phyloP scores from a whole-genome alignment of 805 yeast species.

The Helenozyma rhizophorensis region DNA sequence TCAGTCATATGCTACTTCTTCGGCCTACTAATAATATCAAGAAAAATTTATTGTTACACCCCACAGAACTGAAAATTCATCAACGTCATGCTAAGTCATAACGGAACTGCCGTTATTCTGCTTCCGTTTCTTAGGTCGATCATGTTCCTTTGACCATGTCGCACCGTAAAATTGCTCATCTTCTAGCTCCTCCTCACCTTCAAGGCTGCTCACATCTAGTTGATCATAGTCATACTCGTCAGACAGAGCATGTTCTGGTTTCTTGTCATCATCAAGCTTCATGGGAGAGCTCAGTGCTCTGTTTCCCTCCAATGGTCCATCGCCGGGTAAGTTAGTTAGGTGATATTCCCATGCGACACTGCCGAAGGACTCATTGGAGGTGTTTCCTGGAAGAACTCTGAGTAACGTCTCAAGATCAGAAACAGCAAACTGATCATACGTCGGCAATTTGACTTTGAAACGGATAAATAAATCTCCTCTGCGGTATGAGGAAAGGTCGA shows the following conservation, averaged over 20 bases:
- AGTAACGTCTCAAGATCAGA: constrained; percentile 18
- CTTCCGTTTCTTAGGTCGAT: constrained; percentile 1
- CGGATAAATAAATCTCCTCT: constrained; percentile 37
- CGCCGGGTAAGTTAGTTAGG: constrained; percentile 10
- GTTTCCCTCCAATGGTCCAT: background rate
- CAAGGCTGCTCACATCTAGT: constrained; percentile 11
- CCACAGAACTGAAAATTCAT: no score
- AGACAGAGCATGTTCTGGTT: constrained; percentile 4
- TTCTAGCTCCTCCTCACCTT: constrained; percentile 13
- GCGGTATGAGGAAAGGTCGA: constrained; percentile 17
- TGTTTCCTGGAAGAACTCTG: constrained; percentile 15
- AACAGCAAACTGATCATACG: constrained; percentile 22
- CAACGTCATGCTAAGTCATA: no score
- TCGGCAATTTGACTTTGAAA: constrained; percentile 35
- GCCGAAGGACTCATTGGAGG: constrained; percentile 4
- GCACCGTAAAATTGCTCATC: constrained; percentile 11
- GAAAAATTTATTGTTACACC: no score
- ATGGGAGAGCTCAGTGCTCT: background rate
- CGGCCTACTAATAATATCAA: no score
- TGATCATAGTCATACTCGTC: constrained; percentile 13
- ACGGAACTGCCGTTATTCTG: no score
- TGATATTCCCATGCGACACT: constrained; percentile 7
- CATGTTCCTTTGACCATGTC: constrained; percentile 11
- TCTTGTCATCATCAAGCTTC: constrained; percentile 1
- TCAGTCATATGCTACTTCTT: no score